Base-by-base conservation (phyloP, 2,329 filamentous ascomycete species). In the Westerdykella sp. region DNA sequence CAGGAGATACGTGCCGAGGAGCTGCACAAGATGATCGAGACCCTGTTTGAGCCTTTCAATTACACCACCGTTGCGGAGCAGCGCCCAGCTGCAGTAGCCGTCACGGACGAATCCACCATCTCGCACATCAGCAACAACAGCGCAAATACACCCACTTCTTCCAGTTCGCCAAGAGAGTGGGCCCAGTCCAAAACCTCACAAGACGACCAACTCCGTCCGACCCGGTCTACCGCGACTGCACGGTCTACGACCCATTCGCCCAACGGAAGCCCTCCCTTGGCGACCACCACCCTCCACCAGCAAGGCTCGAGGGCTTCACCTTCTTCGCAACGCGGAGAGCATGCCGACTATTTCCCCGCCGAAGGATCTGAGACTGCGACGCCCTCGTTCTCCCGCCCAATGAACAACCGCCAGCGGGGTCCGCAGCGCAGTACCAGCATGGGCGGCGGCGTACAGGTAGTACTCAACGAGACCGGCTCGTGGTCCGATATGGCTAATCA, bases 1-100 rank as follows among this genome's bases (percentile, higher is more conserved):
- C 91, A 94, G 66, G 91, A 98, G 65, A 95, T 96, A 43, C 79
- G 90, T 16, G 89, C 95, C 55, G 91, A 98, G 49, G 90, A 96
- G 66, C 76, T 97, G 16, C 93, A 97, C 65, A 83, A 83, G 51
- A 86, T 94, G 78, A 96, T 98, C 48, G 93, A 98, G 67, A 85
- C 80, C 4, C 85, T 95, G 59, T 98, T 97, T 62, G 83, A 86
- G 63, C 87, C 90, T 1, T 98, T 97, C 65, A 93, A 98, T 66
- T 98, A 98, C 68, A 96, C 90, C 0, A 71, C 83, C 3, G 82
- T 87, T 15, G 85, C 82, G 3, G 91, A 89, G 58, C 82, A 83
- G 78, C 88, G 74, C 51, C 80, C 56, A 18, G 51, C 53, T 10
- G 39, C 43, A 3, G 43, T 21, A 12, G 51, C 51, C 21, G 47